Evolutionary conservation across 768 basidiomycete genomes (phyloP).

Genomic region (Chalciporus chontae): DNA sequence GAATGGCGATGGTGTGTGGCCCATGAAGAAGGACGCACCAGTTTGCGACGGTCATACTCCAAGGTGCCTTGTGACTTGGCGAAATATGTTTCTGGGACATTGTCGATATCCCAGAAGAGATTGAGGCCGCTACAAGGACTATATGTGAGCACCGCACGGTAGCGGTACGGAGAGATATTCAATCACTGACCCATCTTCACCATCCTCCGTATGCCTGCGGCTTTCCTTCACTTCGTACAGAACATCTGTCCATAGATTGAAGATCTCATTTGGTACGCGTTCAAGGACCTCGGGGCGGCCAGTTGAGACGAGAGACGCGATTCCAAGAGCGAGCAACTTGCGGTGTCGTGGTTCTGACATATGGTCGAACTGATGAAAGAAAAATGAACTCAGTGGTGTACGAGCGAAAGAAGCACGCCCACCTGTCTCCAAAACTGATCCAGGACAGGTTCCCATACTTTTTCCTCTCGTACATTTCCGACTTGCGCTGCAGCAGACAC

Average conservation of each 20-base stretch:
- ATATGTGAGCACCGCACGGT: neutral
- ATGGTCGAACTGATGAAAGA: conserved; percentile 69
- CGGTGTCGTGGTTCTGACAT: conserved; percentile 84
- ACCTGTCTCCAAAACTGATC: conserved; percentile 85
- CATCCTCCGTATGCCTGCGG: conserved; percentile 34
- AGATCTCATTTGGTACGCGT: conserved; percentile 70
- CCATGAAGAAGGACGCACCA: conserved; percentile 40
- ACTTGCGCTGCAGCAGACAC: conserved; percentile 58
- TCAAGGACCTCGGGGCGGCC: conserved; percentile 69
- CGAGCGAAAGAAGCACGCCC: conserved; percentile 13
- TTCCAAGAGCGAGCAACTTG: conserved; percentile 81
- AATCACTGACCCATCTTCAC: conserved; percentile 34
- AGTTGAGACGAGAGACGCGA: conserved; percentile 73
- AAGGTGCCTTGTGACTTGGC: conserved; percentile 64
- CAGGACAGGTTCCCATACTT: conserved; percentile 62
- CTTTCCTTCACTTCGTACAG: conserved; percentile 84
- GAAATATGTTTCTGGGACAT: conserved; percentile 56
- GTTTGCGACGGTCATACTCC: conserved; percentile 73
- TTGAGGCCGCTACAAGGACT: conserved; percentile 34
- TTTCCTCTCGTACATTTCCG: conserved; percentile 44
- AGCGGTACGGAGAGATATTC: neutral
- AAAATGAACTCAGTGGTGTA: neutral
- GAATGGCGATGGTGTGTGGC: conserved; percentile 3
- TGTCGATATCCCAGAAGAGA: conserved; percentile 69
- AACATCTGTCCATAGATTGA: conserved; percentile 87